Evolutionary conservation across 2,329 filamentous ascomycete genomes (phyloP), one percentile per base, ranked within the genome.

Genomic region (Penicillium italicum): DNA sequence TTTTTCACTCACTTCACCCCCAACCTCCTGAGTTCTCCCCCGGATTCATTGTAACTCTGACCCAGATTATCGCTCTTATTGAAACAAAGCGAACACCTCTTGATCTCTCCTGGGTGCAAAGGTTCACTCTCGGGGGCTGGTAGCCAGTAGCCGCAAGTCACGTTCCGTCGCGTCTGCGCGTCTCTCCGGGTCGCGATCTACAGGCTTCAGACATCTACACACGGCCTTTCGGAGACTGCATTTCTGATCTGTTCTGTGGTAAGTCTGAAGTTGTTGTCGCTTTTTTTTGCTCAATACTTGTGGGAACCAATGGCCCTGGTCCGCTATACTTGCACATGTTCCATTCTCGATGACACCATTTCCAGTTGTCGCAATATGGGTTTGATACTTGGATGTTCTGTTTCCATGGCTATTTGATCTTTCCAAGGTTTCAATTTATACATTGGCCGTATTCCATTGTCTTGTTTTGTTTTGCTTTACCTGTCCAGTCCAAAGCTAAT

Each of bases 91-190:
- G 28, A 33, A 12, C 10, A 31, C 5, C 14, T 11, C 8, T 30
- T 12, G 11, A 28, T 5, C 12, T 31, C 22, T 24, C 24, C n/a
- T 22, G 12, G 16, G 16, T 20, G 12, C 40, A 22, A 20, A 24
- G 24, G n/a, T n/a, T 20, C 18, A 6, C 16, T 38, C 8, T 36
- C 16, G 43, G 30, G 24, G 12, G 14, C 30, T 45, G 26, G n/a
- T 28, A 26, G 26, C 36, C 42, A 28, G 47, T 12, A 34, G 30
- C 37, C 34, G 34, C 40, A 50, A 56, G 52, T 63, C 62, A 65
- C 63, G 62, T 62, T 65, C 55, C 57, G 58, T 62, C 62, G 62
- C 63, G 59, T 63, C 59, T 63, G 63, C 63, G 63, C 63, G 63
- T 65, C 58, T 56, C 48, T 50, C 53, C 24, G 51, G 59, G 56